Evolutionary conservation across 108 stramenopile genomes (phyloP), one percentile per base, ranked within the genome.

Genomic region (Seminavis robusta): DNA sequence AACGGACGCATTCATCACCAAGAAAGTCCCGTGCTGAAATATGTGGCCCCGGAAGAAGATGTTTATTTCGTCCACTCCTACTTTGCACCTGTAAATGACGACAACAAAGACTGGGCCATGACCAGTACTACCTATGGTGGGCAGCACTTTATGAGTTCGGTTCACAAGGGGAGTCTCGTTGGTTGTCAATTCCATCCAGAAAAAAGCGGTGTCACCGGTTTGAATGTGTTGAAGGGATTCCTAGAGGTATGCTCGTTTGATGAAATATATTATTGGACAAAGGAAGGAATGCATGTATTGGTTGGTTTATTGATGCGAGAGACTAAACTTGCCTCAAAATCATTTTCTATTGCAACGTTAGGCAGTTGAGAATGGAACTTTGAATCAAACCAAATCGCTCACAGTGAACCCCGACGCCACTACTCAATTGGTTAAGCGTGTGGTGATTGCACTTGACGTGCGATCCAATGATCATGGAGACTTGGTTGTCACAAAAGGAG

Each of bases 161-260:
- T 99, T 3, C 94, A 95, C 63, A 74, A 77, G 52, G 98, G 98
- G 24, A 86, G 80, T 56, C 88, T 97, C 6, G 73, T 86, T 10
- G 98, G 96, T 15, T 90, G 90, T 38, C 98, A 99, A 67, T 99
- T 99, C 56, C 98, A 99, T 77, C 98, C 98, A 4, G 98, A 99
- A 64, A 99, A 99, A 81, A 94, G 91, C 65, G 97, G 97, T 3
- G 54, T 43, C 46, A 77, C 81, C 37, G 98, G 98, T 7, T 65
- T 98, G 44, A 59, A 79, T 33, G 79, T 97, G 5, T 49, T 99
- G 34, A 72, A 75, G 61, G 78, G 88, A 39, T 98, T 97, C 62
- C 61, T 98, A 19, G 83, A 88, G 73, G 74, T 63, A 49, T 68
- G 84, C 62, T 31, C 25, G 10, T 17, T 29, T 8, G 7, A n/a